Base-by-base conservation (phyloP, 306 rosid genomes). In the Sesbania bispinosa region DNA sequence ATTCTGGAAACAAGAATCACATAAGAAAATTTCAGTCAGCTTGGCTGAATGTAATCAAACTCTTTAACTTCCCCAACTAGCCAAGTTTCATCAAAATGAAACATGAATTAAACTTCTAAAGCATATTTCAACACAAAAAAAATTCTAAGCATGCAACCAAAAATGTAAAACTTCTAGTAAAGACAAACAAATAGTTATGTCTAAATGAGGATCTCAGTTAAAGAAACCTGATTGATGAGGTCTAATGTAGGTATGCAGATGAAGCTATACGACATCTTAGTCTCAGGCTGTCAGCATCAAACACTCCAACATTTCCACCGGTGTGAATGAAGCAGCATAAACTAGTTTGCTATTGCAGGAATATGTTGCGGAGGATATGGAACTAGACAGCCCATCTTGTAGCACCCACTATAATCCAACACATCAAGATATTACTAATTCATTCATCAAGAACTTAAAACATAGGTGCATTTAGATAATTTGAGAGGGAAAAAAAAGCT, bases 291-390 rank as follows among this genome's bases (percentile, higher is more conserved):
- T 85, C 90, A 39, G 88, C 86, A 32, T 87, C 89, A 50, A 88
- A 88, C 19, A 90, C 89, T 47, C 91, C 91, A 7, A 88, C 53
- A 42, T 84, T 84, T 77, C 93, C 88, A 64, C 88, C 96, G 13
- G 39, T 83, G 62, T n/a, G n/a, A n/a, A n/a, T n/a, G 88, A 87
- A 41, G 88, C 53, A 3, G 88, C 85, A 23, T 73, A 87, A 24
- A 90, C 69, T 52, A 84, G 69, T 38, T 77, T 84, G 66, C 88
- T 80, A 47, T 79, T 79, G 74, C 84, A 85, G 26, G 91, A 90
- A 77, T 87, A 90, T 10, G 88, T 68, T 48, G 91, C 96, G 9
- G 67, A 77, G 20, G 91, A 75, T 62, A 87, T 82, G 47, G 84
- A 80, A 5, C 84, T 77, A 16, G 84, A 70, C 48, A 85, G 33